Evolutionary conservation across 495 filamentous ascomycete genomes (phyloP).

Genomic region (Pseudevernia furfuracea): DNA sequence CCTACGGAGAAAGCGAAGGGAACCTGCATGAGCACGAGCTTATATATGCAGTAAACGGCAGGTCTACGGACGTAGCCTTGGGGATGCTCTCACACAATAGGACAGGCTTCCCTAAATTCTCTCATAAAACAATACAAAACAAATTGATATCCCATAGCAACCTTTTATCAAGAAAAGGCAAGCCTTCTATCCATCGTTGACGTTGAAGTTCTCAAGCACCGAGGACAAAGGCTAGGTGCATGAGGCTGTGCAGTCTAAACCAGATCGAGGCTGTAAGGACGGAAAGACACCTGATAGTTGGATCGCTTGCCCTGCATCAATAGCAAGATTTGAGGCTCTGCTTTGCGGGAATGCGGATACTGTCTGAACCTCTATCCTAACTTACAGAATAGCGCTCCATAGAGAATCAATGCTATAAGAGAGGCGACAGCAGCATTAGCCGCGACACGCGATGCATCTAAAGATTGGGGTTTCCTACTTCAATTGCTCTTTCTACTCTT

Average conservation of each 20-base stretch:
- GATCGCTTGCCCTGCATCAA: background rate
- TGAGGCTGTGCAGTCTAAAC: background rate
- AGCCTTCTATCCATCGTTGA: background rate
- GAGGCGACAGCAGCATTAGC: background rate
- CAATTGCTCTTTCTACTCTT: background rate
- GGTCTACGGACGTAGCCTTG: too few species aligned
- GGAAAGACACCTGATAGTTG: background rate
- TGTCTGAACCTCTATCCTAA: background rate
- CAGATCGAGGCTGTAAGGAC: background rate
- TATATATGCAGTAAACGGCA: too few species aligned
- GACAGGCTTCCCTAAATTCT: too few species aligned
- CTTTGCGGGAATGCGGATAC: too few species aligned
- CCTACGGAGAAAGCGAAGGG: constrained; percentile 10
- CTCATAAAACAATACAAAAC: too few species aligned
- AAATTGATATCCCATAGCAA: too few species aligned
- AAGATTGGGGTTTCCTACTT: background rate
- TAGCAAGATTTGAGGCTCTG: background rate
- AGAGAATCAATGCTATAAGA: background rate
- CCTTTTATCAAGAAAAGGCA: too few species aligned
- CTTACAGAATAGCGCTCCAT: background rate
- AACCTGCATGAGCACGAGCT: background rate
- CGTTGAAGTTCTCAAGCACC: background rate
- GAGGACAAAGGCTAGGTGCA: background rate
- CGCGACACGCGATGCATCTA: background rate
- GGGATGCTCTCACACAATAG: too few species aligned